phyloP scores from a whole-genome alignment of 495 filamentous ascomycete genomes.

The Podospora pseudopauciseta region DNA sequence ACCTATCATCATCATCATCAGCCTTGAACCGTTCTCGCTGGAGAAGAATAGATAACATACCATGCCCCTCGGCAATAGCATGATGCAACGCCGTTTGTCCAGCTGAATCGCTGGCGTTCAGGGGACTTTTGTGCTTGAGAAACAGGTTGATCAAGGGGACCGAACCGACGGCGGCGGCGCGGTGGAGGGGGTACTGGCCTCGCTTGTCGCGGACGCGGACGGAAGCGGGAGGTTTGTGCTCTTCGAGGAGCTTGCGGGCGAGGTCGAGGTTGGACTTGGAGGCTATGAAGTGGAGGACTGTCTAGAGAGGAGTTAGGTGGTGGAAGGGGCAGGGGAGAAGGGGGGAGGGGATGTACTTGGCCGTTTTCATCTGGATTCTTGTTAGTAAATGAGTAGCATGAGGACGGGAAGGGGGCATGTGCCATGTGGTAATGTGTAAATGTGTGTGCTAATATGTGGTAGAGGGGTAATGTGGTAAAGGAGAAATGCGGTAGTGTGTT shows the following conservation, averaged over 20 bases:
- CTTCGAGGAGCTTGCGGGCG: constrained; percentile 67
- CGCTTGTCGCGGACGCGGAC: constrained; percentile 79
- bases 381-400: constrained; percentile 14
- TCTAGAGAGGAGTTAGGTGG: constrained; percentile 43
- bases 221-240: constrained; percentile 66
- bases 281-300: constrained; percentile 84
- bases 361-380: constrained; percentile 45
- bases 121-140: constrained; percentile 71
- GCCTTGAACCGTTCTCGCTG: not conserved
- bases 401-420: not conserved
- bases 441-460: too few species aligned
- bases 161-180: constrained; percentile 85
- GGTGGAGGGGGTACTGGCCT: constrained; percentile 81
- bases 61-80: constrained; percentile 89
- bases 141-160: constrained; percentile 80
- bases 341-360: constrained; percentile 45
- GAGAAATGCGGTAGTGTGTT: not conserved
- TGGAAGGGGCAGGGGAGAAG: not conserved
- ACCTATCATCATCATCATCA: constrained; percentile 33
- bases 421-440: too few species aligned
- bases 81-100: constrained; percentile 91
- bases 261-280: constrained; percentile 83
- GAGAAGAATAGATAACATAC: constrained; percentile 28
- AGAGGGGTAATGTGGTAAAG: not conserved
- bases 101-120: constrained; percentile 81